Percentiles rank a stretch among this genome's conserved stretches.
Conservation (phyloP, 257 asterid species). For the Voacanga thouarsii region DNA sequence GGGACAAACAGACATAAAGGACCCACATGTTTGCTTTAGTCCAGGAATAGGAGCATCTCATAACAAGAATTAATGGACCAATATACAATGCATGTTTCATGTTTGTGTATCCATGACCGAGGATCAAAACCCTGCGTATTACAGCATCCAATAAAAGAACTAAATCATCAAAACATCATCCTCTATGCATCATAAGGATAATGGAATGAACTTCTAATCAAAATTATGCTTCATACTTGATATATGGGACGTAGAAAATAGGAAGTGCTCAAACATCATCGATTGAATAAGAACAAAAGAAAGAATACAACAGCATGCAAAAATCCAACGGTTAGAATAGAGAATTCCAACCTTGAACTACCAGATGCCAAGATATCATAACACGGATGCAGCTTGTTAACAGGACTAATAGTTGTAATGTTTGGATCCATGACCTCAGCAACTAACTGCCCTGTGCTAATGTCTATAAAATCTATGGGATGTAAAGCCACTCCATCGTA, state of each 20-base stretch:
- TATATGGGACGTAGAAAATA: not conserved
- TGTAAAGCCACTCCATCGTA: constrained; percentile 84
- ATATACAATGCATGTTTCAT: not conserved
- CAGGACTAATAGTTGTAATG: constrained; percentile 89
- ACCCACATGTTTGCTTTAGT: not conserved
- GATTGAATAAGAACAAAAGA: not conserved
- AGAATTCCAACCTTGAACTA: constrained; percentile 73
- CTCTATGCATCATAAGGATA: not conserved
- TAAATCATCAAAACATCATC: not conserved
- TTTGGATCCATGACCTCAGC: constrained; percentile 93
- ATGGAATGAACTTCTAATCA: not conserved
- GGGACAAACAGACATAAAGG: not conserved
- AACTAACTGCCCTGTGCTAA: constrained; percentile 81
- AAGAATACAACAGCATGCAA: constrained; percentile 3
- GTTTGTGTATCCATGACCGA: not conserved
- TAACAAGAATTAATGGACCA: not conserved
- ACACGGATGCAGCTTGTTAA: constrained; percentile 89
- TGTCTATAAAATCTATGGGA: constrained; percentile 86
- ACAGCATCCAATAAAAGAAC: not conserved
- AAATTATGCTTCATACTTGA: not conserved
- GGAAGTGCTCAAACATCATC: not conserved
- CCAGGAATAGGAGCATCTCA: not conserved
- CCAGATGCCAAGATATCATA: constrained; percentile 94
- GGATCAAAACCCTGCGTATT: not conserved
- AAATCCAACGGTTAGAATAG: not conserved